Evolutionary conservation across 805 yeast species (phyloP), one percentile per base, ranked within the genome.

Genomic region (Tetrapisispora taiwanensis): DNA sequence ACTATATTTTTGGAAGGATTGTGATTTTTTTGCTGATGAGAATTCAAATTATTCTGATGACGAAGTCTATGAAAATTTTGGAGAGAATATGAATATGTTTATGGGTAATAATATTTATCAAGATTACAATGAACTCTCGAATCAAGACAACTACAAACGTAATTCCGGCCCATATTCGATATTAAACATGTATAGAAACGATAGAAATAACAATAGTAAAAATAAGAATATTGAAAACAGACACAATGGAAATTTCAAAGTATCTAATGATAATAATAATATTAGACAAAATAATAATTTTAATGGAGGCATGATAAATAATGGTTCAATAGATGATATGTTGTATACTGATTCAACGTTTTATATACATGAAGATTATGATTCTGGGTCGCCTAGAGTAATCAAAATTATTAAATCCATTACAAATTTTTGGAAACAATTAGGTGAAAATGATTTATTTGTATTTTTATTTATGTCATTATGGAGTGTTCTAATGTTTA

Each of bases 1-100:
- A 39, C 36, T 59, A 17, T 57, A 46, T 42, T 43, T 52, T 38
- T 54, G 67, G 62, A 48, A 46, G 22, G 62, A 55, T 27, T 31
- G 47, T 22, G 54, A 51, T 31, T 49, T 33, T 26, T 14, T 22
- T 27, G 22, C 5, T 6, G 24, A 35, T 9, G 18, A 12, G 3
- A 20, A 30, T 15, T 7, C 20, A 9, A 12, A 34, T 2, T 6
- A 8, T 15, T 20, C 27, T 5, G 19, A 14, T 26, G 28, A 34
- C 15, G 39, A 41, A 17, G 34, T 22, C 24, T 19, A 17, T 28
- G 15, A n/a, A 7, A 13, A 18, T n/a, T 22, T 24, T 41, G 28
- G 19, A 22, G 20, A 19, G 2, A 17, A 14, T 27, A 17, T 5
- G 12, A 20, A 19, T n/a, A 17, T 18, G 3, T 28, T 24, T 7